phyloP scores from a whole-genome alignment of 75 land plant species.

The Chamaecyparis obtusa region DNA sequence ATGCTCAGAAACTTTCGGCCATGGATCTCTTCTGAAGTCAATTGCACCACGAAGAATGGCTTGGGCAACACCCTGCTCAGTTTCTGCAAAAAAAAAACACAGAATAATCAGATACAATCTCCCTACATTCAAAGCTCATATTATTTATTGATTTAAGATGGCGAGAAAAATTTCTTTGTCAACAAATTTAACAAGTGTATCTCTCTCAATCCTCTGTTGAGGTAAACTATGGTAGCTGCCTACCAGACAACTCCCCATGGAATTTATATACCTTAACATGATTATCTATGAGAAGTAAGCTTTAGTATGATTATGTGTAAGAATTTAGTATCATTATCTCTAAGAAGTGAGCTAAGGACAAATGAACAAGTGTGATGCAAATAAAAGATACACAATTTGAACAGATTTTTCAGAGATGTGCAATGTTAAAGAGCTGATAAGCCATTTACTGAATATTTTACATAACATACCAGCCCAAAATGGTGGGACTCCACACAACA shows the following conservation, averaged over 20 bases:
- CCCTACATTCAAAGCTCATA: neutral
- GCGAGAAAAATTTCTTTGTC: neutral
- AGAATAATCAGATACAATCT: slow-evolving; percentile 2
- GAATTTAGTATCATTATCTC: neutral
- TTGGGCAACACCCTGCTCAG: slow-evolving; percentile 88
- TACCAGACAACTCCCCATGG: neutral
- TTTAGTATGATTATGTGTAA: neutral
- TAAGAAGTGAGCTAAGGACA: neutral
- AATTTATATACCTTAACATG: neutral
- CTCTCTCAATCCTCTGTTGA: neutral
- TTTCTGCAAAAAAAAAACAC: slow-evolving; percentile 43
- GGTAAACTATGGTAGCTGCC: neutral
- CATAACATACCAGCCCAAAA: slow-evolving; percentile 70
- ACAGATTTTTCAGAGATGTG: neutral
- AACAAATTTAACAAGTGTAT: neutral
- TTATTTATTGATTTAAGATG: neutral
- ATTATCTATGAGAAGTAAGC: neutral
- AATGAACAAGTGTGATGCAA: neutral
- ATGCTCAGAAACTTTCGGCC: slow-evolving; percentile 81
- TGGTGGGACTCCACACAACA: slow-evolving; percentile 84
- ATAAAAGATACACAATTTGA: neutral
- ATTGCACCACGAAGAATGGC: slow-evolving; percentile 77
- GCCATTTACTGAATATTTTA: neutral
- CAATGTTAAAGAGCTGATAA: neutral
- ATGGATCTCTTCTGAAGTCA: slow-evolving; percentile 92